Evolutionary conservation across 345 rosid species (phyloP).

Genomic region (Eucalyptus polyanthemos): DNA sequence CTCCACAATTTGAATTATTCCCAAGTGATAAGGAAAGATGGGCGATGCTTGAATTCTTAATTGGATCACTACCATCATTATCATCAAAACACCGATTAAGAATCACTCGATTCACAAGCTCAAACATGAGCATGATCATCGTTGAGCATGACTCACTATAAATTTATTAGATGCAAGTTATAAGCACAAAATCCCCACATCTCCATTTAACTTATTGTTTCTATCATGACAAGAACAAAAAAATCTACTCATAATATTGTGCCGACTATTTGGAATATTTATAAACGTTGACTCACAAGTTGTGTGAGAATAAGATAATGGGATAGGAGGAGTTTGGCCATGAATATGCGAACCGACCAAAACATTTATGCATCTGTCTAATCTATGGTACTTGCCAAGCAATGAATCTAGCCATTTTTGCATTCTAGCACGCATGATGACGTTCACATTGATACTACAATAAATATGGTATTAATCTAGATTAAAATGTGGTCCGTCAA

Average conservation of each 20-base stretch:
- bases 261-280: background rate
- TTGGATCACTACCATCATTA: rapidly evolving
- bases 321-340: background rate
- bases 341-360: background rate
- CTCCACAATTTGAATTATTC: background rate
- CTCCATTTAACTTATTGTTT: background rate
- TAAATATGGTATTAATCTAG: background rate
- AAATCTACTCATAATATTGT: background rate
- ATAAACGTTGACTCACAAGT: background rate
- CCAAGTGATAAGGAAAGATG: background rate
- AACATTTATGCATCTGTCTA: background rate
- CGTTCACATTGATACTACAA: background rate
- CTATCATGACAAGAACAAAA: background rate
- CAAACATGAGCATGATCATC: background rate
- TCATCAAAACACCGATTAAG: rapidly evolving
- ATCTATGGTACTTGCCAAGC: background rate
- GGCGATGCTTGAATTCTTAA: background rate
- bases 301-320: background rate
- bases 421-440: background rate
- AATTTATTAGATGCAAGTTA: background rate
- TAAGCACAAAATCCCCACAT: rapidly evolving
- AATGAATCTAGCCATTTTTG: background rate
- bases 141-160: rapidly evolving
- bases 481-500: background rate
- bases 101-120: background rate